Percentiles rank a stretch among this genome's conserved stretches.
These are phyloP conservation scores for Suillus weaverae DNA, from an alignment of 768 basidiomycete species.

Conservation along the genomic window DNA sequence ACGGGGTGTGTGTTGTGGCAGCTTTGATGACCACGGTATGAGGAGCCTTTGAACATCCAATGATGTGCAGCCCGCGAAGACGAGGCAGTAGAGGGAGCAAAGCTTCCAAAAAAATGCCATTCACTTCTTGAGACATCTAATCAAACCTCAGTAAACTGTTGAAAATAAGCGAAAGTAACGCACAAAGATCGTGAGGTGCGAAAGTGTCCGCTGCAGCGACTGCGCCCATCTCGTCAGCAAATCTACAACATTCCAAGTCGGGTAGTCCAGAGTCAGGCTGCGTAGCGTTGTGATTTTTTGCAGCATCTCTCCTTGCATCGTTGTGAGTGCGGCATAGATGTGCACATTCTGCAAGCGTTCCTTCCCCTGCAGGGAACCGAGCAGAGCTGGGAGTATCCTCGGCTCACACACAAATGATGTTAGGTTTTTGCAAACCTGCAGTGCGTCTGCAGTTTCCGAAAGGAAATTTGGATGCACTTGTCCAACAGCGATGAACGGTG, in stretches of 20 bases:
- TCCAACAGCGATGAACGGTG: conserved; percentile 42
- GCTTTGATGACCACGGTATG: conserved; percentile 50
- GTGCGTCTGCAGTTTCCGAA: conserved; percentile 47
- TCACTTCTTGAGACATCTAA: conserved; percentile 59
- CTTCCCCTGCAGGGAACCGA: conserved; percentile 47
- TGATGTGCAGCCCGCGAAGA: conserved; percentile 58
- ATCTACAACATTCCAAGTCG: conserved; percentile 65
- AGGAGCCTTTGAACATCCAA: conserved; percentile 58
- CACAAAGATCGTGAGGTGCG: conserved; percentile 60
- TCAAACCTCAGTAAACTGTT: neutral
- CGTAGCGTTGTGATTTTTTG: conserved; percentile 40
- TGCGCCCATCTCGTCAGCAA: conserved; percentile 57
- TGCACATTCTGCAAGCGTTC: conserved; percentile 46
- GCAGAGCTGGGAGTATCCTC: conserved; percentile 47
- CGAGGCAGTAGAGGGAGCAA: conserved; percentile 51
- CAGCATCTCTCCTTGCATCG: conserved; percentile 48
- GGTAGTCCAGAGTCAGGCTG: conserved; percentile 52
- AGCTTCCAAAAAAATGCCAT: conserved; percentile 48
- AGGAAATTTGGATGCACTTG: conserved; percentile 48
- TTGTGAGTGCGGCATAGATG: conserved; percentile 53
- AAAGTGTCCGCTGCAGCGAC: conserved; percentile 44
- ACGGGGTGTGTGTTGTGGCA: conserved; percentile 45
- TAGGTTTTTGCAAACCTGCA: conserved; percentile 53
- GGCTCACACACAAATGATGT: conserved; percentile 55
- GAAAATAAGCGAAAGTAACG: conserved; percentile 23